Conservation (phyloP, 306 rosid genomes). For the Prunus mume region DNA sequence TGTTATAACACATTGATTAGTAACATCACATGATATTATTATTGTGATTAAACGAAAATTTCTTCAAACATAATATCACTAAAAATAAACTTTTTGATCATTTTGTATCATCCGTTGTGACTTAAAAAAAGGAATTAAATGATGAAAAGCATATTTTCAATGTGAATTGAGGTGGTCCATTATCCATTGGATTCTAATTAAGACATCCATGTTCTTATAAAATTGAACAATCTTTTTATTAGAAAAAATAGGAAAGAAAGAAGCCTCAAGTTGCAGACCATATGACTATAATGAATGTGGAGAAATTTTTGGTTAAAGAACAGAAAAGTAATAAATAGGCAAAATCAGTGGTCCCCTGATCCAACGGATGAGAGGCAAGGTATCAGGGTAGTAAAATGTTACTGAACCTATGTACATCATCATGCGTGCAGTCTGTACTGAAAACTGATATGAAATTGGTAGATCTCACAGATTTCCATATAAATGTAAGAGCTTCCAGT, state of each 20-base stretch:
- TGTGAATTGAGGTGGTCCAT: background rate
- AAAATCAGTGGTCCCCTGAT: constrained; percentile 40
- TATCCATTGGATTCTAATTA: background rate
- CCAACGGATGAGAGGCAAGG: constrained; percentile 31
- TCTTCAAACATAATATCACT: too few relatives aligned
- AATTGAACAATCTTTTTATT: too few relatives aligned
- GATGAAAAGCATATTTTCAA: background rate
- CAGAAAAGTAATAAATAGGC: constrained; percentile 36
- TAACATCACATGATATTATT: too few relatives aligned
- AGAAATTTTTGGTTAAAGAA: constrained; percentile 27
- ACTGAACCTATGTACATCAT: constrained; percentile 38
- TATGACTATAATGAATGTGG: constrained; percentile 17
- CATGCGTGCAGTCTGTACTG: constrained; percentile 6
- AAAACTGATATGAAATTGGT: background rate
- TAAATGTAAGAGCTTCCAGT: constrained; percentile 2
- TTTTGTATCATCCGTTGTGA: too few relatives aligned
- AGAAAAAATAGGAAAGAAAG: constrained; percentile 3
- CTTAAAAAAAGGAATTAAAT: background rate
- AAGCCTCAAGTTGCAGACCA: constrained; percentile 23
- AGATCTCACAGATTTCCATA: constrained; percentile 17
- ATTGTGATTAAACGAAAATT: too few relatives aligned
- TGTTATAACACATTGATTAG: too few relatives aligned
- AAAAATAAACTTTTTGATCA: too few relatives aligned
- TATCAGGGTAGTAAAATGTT: constrained; percentile 20
- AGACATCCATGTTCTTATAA: background rate